Evolutionary conservation across 805 yeast species (phyloP), one percentile per base, ranked within the genome.

Genomic region (Metschnikowia aberdeeniae): DNA sequence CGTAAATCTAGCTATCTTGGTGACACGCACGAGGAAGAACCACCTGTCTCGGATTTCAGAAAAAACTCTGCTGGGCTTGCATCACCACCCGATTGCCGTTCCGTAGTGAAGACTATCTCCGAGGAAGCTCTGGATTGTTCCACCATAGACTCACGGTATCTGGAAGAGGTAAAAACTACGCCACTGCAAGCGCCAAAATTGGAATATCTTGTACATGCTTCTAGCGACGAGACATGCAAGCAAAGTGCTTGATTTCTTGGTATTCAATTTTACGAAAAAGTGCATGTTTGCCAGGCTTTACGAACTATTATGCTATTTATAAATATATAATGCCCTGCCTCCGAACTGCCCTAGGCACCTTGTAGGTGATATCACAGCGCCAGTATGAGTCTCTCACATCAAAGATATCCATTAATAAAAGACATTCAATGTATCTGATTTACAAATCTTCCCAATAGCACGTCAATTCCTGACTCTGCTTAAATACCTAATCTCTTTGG

Each of bases 161-260:
- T 17, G 26, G 34, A 29, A n/a, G 28, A 19, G 12, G n/a, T 37
- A 11, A 37, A 37, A 20, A 29, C 10, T 9, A 31, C 42, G 20
- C 42, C 42, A 6, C 42, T 39, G 42, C 42, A 39, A 28, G 35
- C 31, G 11, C 42, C 42, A 9, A 39, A 39, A 39, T 32, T 39
- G 14, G 42, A 39, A 24, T 39, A 13, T 39, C 42, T 39, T n/a
- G 14, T 39, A 9, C 20, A 39, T 30, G 28, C 42, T 13, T 17
- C 28, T 20, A 13, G 22, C 13, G 42, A 39, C 3, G 42, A 32
- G 22, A 12, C 20, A 20, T 29, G 29, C 42, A 31, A 39, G 42
- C 42, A 39, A 14, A 31, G 8, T 14, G 28, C 24, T 13, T 39
- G 32, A 39, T 20, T 20, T 24, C 27, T 27, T 31, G 14, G 14